A percentile compares a stretch with the other conserved stretches of the same genome.
Conservation (phyloP, 1,139 yeast genomes). For the Kazachstania sp. region DNA sequence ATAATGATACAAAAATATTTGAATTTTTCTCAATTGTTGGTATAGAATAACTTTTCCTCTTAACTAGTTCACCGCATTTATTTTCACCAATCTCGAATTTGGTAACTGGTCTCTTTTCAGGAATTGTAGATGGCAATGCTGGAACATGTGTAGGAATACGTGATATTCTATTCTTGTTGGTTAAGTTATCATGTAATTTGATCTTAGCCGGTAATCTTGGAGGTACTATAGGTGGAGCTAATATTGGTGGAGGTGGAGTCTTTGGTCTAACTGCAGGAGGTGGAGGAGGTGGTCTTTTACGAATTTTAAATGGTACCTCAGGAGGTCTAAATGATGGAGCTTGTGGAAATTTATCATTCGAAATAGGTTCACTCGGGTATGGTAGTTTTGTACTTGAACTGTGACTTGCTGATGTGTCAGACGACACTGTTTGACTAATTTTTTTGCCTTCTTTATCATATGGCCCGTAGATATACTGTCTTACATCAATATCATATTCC, state of each 20-base stretch:
- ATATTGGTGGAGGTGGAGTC: conserved; percentile 10
- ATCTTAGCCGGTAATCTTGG: conserved; percentile 4
- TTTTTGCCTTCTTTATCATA: conserved; percentile 8
- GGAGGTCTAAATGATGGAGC: conserved; percentile 21
- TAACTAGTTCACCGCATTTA: background rate
- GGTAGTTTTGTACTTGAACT: background rate
- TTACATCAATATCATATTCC: conserved; percentile 15
- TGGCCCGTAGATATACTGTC: conserved; percentile 20
- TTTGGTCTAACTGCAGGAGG: conserved; percentile 15
- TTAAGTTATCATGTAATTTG: background rate
- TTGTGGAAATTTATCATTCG: conserved; percentile 8
- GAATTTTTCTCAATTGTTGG: conserved; percentile 37
- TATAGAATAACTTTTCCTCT: conserved; percentile 11
- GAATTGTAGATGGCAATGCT: background rate
- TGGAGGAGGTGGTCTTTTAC: conserved; percentile 28
- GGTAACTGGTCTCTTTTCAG: background rate
- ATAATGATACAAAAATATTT: conserved; percentile 35
- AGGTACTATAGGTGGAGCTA: conserved; percentile 3
- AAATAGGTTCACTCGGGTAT: background rate
- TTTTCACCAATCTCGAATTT: background rate
- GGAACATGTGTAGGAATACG: conserved; percentile 1
- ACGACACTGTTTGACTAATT: background rate
- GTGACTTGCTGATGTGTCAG: background rate
- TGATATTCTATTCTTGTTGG: background rate
- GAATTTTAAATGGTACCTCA: conserved; percentile 19